Evolutionary conservation across 306 rosid species (phyloP).

Genomic region (Malus domestica): DNA sequence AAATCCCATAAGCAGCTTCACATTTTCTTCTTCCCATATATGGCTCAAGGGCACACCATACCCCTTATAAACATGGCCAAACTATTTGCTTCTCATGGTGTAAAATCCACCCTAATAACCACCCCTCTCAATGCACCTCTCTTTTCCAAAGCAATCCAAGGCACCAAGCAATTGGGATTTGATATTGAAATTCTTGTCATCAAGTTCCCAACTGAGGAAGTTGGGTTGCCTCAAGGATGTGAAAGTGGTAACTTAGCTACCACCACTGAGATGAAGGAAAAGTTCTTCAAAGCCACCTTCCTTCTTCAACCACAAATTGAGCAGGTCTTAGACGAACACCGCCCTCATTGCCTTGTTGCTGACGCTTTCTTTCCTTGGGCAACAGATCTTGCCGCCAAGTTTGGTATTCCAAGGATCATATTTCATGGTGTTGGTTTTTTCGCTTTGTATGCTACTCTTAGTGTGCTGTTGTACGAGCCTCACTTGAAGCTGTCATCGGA

Average conservation of each 20-base stretch:
- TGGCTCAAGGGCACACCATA: constrained; percentile 21
- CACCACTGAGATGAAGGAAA: background rate
- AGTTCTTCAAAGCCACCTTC: background rate
- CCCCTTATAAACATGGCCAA: constrained; percentile 24
- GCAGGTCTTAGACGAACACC: background rate
- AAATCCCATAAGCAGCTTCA: background rate
- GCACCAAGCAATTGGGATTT: background rate
- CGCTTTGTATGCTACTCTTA: background rate
- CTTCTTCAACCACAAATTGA: constrained; percentile 9
- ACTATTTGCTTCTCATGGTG: constrained; percentile 3
- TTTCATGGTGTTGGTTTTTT: constrained; percentile 13
- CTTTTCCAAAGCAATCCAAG: background rate
- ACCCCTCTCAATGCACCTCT: constrained; percentile 1
- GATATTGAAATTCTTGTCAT: background rate
- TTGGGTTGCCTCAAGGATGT: constrained; percentile 2
- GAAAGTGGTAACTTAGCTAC: background rate
- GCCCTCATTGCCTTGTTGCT: background rate
- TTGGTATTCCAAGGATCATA: background rate
- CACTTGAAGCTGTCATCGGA: background rate
- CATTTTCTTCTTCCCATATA: constrained; percentile 24
- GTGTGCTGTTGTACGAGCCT: background rate
- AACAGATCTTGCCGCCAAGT: constrained; percentile 3
- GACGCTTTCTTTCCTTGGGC: background rate
- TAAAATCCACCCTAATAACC: constrained; percentile 17
- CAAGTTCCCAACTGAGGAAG: constrained; percentile 1